Percentiles rank a stretch among this genome's conserved stretches.
phyloP scores from a whole-genome alignment of 768 basidiomycete species.

The Boletus reticuloceps region DNA sequence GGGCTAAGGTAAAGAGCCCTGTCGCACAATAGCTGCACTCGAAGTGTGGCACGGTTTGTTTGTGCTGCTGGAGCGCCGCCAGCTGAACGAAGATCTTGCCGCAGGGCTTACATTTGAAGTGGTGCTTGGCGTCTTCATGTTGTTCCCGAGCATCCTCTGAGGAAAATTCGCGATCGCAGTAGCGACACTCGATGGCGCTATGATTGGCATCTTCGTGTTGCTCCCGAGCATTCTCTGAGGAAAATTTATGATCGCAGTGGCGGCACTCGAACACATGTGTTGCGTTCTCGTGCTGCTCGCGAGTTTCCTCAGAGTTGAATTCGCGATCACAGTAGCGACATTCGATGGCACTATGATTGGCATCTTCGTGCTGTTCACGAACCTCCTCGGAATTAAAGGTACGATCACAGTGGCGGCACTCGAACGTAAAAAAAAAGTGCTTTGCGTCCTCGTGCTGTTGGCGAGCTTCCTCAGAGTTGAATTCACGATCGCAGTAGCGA shows the following conservation, averaged over 20 bases:
- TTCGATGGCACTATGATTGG: not conserved
- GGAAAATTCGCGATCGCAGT: not conserved
- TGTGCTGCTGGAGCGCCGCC: not conserved
- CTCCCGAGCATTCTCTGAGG: not conserved
- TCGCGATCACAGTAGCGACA: conserved; percentile 5
- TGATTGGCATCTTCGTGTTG: not conserved
- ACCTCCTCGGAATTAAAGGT: not conserved
- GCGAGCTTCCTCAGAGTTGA: not conserved
- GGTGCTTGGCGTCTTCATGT: conserved; percentile 13
- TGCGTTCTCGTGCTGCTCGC: conserved; percentile 10
- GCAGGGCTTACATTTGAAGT: not conserved
- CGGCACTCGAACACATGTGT: not conserved
- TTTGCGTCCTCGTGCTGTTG: conserved; percentile 9
- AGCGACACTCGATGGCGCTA: not conserved
- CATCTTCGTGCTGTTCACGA: not conserved
- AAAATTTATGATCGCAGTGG: not conserved
- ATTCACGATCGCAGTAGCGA: not conserved
- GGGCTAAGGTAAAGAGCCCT: not conserved
- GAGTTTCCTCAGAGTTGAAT: conserved; percentile 1
- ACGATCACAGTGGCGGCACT: not conserved
- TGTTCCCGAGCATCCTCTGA: not conserved
- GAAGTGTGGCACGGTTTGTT: not conserved
- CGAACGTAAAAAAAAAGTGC: conserved; percentile 5
- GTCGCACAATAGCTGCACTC: conserved; percentile 4
- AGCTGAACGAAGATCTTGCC: not conserved